Conservation (phyloP, 1,139 yeast species). For the Diutina catenulata region DNA sequence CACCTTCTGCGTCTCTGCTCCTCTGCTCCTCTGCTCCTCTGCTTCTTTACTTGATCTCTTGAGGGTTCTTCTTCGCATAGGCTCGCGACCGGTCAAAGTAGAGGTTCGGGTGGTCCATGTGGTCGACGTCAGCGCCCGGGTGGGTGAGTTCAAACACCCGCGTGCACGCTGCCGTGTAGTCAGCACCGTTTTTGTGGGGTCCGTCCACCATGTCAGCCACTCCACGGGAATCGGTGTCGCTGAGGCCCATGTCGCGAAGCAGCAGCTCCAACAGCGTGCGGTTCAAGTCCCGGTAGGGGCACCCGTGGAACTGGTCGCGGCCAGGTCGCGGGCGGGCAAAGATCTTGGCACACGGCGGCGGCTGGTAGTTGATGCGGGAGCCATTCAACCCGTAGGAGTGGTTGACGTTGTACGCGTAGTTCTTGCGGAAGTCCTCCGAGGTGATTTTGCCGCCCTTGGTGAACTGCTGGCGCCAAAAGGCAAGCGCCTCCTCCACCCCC, state of each 20-base stretch:
- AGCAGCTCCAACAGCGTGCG: slow-evolving; percentile 46
- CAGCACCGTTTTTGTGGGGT: slow-evolving; percentile 53
- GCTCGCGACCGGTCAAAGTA: slow-evolving; percentile 70
- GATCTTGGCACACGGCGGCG: slow-evolving; percentile 77
- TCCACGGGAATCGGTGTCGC: slow-evolving; percentile 21
- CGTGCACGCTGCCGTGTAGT: slow-evolving; percentile 81
- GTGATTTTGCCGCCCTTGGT: slow-evolving; percentile 43
- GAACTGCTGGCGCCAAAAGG: slow-evolving; percentile 74
- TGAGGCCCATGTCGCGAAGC: slow-evolving; percentile 36
- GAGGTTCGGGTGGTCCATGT: slow-evolving; percentile 76
- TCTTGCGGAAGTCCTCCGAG: slow-evolving; percentile 72
- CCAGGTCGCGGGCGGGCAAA: slow-evolving; percentile 62
- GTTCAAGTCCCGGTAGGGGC: slow-evolving; percentile 76
- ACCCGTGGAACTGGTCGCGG: slow-evolving; percentile 74
- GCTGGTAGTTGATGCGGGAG: slow-evolving; percentile 70
- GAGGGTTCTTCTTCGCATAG: slow-evolving; percentile 7
- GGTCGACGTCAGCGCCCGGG: slow-evolving; percentile 35
- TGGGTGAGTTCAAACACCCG: slow-evolving; percentile 79
- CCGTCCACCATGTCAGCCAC: slow-evolving; percentile 52
- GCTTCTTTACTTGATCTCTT: too few relatives aligned
- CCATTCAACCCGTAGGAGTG: slow-evolving; percentile 93
- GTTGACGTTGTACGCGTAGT: slow-evolving; percentile 76
- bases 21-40: too few relatives aligned
- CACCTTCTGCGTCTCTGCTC: too few relatives aligned
- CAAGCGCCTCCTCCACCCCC: slow-evolving; percentile 74